Conservation (phyloP, 2,329 filamentous ascomycete genomes). For the Claviceps pazoutovae region DNA sequence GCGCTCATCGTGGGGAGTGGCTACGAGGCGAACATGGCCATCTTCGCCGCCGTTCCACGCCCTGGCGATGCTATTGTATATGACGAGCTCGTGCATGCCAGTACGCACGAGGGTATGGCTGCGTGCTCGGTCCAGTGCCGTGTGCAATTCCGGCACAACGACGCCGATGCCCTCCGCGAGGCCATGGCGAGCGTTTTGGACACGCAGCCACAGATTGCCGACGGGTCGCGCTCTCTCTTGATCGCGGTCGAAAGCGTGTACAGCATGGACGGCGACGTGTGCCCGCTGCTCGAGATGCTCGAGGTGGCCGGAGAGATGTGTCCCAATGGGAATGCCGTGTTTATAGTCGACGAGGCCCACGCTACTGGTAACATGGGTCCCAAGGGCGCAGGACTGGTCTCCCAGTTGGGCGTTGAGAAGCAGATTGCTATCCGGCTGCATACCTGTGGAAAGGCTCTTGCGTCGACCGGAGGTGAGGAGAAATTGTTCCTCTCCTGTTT, state of each 20-base stretch:
- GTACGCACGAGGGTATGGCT: constrained; percentile 51
- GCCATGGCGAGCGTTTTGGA: constrained; percentile 19
- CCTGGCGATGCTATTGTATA: constrained; percentile 44
- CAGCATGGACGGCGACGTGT: constrained; percentile 33
- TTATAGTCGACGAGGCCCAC: constrained; percentile 41
- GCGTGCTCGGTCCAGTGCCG: constrained; percentile 33
- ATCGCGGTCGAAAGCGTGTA: constrained; percentile 29
- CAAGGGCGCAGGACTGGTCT: constrained; percentile 34
- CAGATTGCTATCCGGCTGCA: constrained; percentile 35
- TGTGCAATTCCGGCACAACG: constrained; percentile 33
- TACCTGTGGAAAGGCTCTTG: constrained; percentile 39
- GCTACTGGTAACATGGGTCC: constrained; percentile 30
- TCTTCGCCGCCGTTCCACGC: constrained; percentile 35
- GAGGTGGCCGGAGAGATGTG: constrained; percentile 21
- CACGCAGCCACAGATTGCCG: neutral
- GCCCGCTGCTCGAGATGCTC: constrained; percentile 22
- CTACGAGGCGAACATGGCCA: constrained; percentile 38
- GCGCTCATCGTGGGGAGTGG: constrained; percentile 48
- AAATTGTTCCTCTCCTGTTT: neutral
- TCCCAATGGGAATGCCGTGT: constrained; percentile 25
- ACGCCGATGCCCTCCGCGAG: constrained; percentile 19
- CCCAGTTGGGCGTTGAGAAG: constrained; percentile 32
- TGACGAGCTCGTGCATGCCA: constrained; percentile 54
- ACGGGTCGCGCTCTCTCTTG: constrained; percentile 20
- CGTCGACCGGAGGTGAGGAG: constrained; percentile 17